Percentiles rank a stretch among this genome's conserved stretches.
phyloP scores from a whole-genome alignment of 2,329 filamentous ascomycete genomes.

The Sclerotinia nivalis region DNA sequence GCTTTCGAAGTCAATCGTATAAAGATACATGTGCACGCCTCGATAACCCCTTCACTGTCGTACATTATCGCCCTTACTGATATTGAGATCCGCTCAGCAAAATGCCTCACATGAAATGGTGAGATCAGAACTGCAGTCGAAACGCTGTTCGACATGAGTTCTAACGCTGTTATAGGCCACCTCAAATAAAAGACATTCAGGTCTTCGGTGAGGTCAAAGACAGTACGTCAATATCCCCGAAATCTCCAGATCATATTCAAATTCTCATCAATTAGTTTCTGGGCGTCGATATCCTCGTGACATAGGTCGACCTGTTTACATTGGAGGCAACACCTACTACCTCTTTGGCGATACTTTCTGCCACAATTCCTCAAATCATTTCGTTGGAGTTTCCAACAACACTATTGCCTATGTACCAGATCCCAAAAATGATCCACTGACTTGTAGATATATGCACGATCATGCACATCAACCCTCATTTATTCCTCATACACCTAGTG shows the following conservation, averaged over 20 bases:
- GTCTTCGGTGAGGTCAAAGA: conserved; percentile 10
- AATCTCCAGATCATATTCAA: background rate
- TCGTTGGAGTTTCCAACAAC: conserved; percentile 14
- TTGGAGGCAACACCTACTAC: conserved; percentile 18
- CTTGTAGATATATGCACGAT: conserved; percentile 3
- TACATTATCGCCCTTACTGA: background rate
- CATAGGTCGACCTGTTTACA: conserved; percentile 14
- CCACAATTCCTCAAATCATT: conserved; percentile 4
- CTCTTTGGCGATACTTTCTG: conserved; percentile 21
- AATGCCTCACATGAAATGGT: conserved; percentile 20
- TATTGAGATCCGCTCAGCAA: background rate
- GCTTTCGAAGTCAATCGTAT: background rate
- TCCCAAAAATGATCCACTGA: conserved; percentile 1
- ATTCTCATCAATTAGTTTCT: background rate
- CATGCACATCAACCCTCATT: conserved; percentile 10
- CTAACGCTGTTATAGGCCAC: background rate
- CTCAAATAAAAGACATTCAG: conserved; percentile 1
- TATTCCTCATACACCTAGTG: conserved; percentile 7
- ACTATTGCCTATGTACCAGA: conserved; percentile 17
- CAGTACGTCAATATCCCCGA: background rate
- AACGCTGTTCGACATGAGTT: background rate
- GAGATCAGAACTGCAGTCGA: background rate
- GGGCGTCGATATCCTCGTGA: conserved; percentile 14
- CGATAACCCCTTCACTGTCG: background rate
- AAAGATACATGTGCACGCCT: background rate